Evolutionary conservation across 2,329 filamentous ascomycete species (phyloP).

Genomic region (Claviceps arundinis): DNA sequence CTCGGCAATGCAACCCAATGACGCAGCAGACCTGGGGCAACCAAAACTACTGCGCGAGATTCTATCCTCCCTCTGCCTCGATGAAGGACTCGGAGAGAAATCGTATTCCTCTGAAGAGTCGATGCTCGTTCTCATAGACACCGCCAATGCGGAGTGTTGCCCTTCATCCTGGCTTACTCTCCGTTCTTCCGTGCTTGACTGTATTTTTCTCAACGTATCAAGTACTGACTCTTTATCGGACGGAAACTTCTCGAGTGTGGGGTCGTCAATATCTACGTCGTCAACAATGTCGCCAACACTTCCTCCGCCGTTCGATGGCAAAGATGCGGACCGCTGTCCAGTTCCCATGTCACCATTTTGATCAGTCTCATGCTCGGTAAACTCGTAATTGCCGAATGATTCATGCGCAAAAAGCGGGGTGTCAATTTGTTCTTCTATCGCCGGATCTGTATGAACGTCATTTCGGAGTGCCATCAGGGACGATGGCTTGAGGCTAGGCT

Average conservation of each 20-base stretch:
- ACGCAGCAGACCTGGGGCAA: slow-evolving; percentile 25
- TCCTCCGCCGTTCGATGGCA: slow-evolving; percentile 9
- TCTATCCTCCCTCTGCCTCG: slow-evolving; percentile 19
- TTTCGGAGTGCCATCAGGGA: neutral
- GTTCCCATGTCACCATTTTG: slow-evolving; percentile 12
- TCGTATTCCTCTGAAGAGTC: slow-evolving; percentile 25
- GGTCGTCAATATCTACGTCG: slow-evolving; percentile 28
- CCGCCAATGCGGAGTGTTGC: slow-evolving; percentile 22
- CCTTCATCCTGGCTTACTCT: slow-evolving; percentile 22
- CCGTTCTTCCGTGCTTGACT: slow-evolving; percentile 29
- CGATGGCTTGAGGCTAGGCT: slow-evolving; percentile 7
- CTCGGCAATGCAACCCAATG: slow-evolving; percentile 34
- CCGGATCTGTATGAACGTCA: neutral
- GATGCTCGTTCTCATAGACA: slow-evolving; percentile 20
- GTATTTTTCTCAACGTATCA: slow-evolving; percentile 31
- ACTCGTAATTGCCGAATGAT: slow-evolving; percentile 27
- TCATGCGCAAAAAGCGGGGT: slow-evolving; percentile 36
- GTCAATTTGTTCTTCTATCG: slow-evolving; percentile 2
- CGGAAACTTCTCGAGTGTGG: slow-evolving; percentile 35
- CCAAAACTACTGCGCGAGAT: slow-evolving; percentile 20
- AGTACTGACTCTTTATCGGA: slow-evolving; percentile 31
- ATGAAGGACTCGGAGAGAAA: slow-evolving; percentile 21
- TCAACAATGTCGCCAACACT: slow-evolving; percentile 3
- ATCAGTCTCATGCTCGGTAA: slow-evolving; percentile 19
- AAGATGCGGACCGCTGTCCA: slow-evolving; percentile 9